A percentile compares a stretch with the other conserved stretches of the same genome.
These are phyloP conservation scores for Pyropia haitanensis DNA, from an alignment of 23 red algal genomes.

Conservation along the genomic window DNA sequence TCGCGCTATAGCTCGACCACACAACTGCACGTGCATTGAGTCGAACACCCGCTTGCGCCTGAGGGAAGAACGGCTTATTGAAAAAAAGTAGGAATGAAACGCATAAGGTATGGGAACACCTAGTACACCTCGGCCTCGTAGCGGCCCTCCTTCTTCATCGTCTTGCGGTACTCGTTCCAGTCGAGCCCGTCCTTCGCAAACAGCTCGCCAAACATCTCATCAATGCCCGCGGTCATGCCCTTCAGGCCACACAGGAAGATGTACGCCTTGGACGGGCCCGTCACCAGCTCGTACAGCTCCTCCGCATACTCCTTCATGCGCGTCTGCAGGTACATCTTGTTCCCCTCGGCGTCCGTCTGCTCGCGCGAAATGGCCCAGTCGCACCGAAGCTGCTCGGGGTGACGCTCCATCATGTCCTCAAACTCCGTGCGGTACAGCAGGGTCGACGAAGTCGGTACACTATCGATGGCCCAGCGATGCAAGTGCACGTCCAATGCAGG, in stretches of 20 bases:
- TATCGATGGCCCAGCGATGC: too few relatives aligned
- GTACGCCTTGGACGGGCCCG: constrained; percentile 77
- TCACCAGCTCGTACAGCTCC: constrained; percentile 79
- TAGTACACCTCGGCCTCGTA: constrained; percentile 89
- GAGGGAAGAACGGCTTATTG: too few relatives aligned
- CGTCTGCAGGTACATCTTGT: constrained; percentile 94
- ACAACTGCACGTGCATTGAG: too few relatives aligned
- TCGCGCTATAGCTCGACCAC: too few relatives aligned
- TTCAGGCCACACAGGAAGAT: constrained; percentile 96
- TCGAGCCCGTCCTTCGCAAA: constrained; percentile 75
- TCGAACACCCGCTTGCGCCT: too few relatives aligned
- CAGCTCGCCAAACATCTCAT: constrained; percentile 67
- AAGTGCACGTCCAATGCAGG: too few relatives aligned
- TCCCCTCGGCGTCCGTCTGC: constrained; percentile 64
- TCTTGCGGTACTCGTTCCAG: constrained; percentile 60
- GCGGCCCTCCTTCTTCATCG: constrained; percentile 81
- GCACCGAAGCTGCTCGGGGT: constrained; percentile 59
- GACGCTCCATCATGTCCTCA: constrained; percentile 87
- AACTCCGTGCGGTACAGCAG: constrained; percentile 87
- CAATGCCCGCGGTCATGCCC: constrained; percentile 89
- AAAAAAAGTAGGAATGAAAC: too few relatives aligned
- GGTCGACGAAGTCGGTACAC: constrained; percentile 81
- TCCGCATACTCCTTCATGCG: constrained; percentile 86
- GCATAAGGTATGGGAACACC: background rate
- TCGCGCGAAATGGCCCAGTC: constrained; percentile 92